Evolutionary conservation across 2,329 filamentous ascomycete species (phyloP).

Genomic region (Penicillium sp.): DNA sequence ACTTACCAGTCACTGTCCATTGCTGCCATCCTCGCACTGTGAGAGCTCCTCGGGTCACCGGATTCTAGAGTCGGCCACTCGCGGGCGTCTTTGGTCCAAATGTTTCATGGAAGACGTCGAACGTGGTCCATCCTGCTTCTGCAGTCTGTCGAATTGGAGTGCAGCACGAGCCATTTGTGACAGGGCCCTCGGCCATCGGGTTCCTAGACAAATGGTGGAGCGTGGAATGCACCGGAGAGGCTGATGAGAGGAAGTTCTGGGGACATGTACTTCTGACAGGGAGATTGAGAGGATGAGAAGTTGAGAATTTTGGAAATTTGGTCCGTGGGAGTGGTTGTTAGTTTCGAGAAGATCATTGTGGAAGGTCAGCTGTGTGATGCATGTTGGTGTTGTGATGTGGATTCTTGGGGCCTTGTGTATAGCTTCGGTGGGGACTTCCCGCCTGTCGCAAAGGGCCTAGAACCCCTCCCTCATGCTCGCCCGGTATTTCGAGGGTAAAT

Average conservation of each 20-base stretch:
- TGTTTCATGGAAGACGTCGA: slow-evolving; percentile 28
- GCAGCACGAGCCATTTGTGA: slow-evolving; percentile 23
- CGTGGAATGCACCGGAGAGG: slow-evolving; percentile 27
- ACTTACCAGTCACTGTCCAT: slow-evolving; percentile 13
- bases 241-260: background rate
- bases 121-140: slow-evolving; percentile 23
- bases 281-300: background rate
- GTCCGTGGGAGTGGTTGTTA: background rate
- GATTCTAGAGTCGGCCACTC: slow-evolving; percentile 31
- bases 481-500: background rate
- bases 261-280: background rate
- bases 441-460: background rate
- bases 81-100: slow-evolving; percentile 27
- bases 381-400: background rate
- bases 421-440: background rate
- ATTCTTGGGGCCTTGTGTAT: background rate
- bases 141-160: slow-evolving; percentile 24
- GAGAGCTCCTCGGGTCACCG: slow-evolving; percentile 28
- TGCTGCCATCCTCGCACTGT: slow-evolving; percentile 28
- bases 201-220: slow-evolving; percentile 24
- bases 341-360: background rate
- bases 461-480: background rate
- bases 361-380: background rate
- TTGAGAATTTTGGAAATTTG: background rate
- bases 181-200: slow-evolving; percentile 20